Evolutionary conservation across 2,329 filamentous ascomycete genomes (phyloP).

Genomic region (Alternaria sp.): DNA sequence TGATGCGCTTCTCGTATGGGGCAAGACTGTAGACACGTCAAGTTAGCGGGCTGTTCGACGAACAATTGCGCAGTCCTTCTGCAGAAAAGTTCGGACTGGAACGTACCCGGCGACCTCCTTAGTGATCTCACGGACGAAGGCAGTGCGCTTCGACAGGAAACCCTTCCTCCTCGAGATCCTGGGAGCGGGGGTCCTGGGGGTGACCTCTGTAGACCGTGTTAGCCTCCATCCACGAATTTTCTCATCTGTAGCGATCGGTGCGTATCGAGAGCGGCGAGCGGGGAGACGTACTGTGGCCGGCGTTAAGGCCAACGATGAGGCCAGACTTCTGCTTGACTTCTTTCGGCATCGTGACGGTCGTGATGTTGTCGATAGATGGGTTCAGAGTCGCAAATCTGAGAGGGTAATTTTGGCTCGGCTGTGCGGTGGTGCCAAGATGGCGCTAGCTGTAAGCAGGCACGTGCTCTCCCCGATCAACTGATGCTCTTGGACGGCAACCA

Average conservation of each 20-base stretch:
- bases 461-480: constrained; percentile 1
- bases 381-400: constrained; percentile 14
- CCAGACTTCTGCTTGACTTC: constrained; percentile 61
- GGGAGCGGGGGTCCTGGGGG: constrained; percentile 56
- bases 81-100: constrained; percentile 8
- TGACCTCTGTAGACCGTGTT: constrained; percentile 54
- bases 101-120: constrained; percentile 96
- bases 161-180: constrained; percentile 79
- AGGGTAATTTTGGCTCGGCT: constrained; percentile 29
- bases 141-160: constrained; percentile 93
- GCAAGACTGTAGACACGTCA: constrained; percentile 25
- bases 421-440: constrained; percentile 23
- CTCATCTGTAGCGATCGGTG: constrained; percentile 8
- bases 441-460: constrained; percentile 26
- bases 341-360: constrained; percentile 57
- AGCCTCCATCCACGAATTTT: constrained; percentile 25
- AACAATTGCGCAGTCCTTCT: background rate
- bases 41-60: constrained; percentile 11
- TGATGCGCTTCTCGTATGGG: constrained; percentile 89
- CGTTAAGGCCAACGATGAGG: constrained; percentile 67
- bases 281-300: constrained; percentile 67
- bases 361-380: constrained; percentile 41
- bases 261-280: constrained; percentile 22
- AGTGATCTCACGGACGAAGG: constrained; percentile 95
- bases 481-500: background rate